phyloP scores from a whole-genome alignment of 441 rosid species.

The Jatropha multifida region DNA sequence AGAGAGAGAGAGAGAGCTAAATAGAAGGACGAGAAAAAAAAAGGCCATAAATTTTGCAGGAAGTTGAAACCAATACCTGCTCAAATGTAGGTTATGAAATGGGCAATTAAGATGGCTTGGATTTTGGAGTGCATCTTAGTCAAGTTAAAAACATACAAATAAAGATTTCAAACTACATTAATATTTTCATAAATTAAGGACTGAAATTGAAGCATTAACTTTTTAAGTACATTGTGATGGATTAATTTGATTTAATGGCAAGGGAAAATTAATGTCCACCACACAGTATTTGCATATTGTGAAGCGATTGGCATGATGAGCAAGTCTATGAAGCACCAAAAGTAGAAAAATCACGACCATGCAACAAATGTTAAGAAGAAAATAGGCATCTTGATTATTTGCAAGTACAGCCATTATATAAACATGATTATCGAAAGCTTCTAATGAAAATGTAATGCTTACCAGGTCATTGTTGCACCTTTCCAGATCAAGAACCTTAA shows the following conservation, averaged over 20 bases:
- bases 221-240: background rate
- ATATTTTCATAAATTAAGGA: slow-evolving; percentile 8
- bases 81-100: background rate
- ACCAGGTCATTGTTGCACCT: slow-evolving; percentile 96
- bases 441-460: slow-evolving; percentile 32
- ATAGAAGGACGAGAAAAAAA: background rate
- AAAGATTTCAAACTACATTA: slow-evolving; percentile 5
- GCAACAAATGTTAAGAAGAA: background rate
- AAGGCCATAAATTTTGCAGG: background rate
- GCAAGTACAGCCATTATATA: background rate
- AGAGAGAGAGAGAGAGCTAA: background rate
- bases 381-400: background rate
- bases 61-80: background rate
- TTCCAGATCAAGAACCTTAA: slow-evolving; percentile 96
- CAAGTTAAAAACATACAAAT: background rate
- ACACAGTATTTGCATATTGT: too few relatives aligned
- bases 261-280: background rate
- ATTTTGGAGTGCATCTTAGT: background rate
- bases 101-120: background rate
- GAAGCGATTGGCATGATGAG: background rate
- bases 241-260: background rate
- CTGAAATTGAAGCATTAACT: slow-evolving; percentile 14
- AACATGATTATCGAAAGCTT: slow-evolving; percentile 5
- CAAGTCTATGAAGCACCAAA: background rate
- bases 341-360: slow-evolving; percentile 12